Percentiles rank a stretch among this genome's conserved stretches.
Conservation (phyloP, 164 flowering plant genomes). For the Piper longum region DNA sequence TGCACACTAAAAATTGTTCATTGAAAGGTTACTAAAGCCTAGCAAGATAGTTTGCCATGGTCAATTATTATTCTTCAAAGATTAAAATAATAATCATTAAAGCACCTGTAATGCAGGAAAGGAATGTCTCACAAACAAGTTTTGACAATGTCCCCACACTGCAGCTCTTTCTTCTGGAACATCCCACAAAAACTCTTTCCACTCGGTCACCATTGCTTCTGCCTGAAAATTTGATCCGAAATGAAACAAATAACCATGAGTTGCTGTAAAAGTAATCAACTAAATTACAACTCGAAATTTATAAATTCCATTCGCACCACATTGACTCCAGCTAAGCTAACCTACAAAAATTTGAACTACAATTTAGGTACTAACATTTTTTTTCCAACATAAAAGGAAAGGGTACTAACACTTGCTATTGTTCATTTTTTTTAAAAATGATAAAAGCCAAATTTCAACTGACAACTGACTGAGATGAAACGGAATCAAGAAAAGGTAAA, state of each 20-base stretch:
- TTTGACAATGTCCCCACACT: conserved; percentile 93
- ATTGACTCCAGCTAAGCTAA: no score
- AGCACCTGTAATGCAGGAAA: conserved; percentile 71
- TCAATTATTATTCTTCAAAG: neutral
- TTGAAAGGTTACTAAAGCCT: neutral
- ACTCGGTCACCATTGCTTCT: conserved; percentile 95
- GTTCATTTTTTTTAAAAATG: no score
- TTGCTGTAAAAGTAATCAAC: neutral
- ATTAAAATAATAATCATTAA: neutral
- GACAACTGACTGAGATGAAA: no score
- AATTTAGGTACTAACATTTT: no score
- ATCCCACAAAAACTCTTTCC: conserved; percentile 99
- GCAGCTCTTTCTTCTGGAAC: conserved; percentile 96
- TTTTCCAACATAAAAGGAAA: no score
- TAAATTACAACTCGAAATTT: no score
- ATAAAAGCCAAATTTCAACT: no score
- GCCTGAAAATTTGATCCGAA: conserved; percentile 33
- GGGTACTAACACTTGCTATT: no score
- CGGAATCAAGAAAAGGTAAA: no score
- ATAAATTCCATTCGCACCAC: no score
- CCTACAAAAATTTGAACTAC: no score
- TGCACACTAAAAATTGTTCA: no score
- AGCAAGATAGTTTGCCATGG: neutral
- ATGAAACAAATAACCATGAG: neutral
- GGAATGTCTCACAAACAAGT: conserved; percentile 68